phyloP scores from a whole-genome alignment of 192 early-diverging fungal species.

The Mortierella claussenii region DNA sequence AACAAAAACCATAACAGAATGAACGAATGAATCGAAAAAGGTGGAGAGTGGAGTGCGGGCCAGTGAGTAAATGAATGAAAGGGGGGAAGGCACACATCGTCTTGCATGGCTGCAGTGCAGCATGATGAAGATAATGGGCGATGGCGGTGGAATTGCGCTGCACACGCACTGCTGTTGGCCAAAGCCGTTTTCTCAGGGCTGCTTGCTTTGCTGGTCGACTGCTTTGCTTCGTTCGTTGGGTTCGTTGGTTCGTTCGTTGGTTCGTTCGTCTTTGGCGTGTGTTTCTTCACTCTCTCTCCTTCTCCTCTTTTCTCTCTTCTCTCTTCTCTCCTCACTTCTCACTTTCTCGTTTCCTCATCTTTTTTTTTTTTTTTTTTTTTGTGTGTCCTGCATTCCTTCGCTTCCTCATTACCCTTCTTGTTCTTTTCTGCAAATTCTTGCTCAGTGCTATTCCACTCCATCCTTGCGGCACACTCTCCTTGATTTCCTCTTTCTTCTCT shows the following conservation, averaged over 20 bases:
- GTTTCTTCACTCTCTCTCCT: background rate
- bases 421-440: slow-evolving; percentile 1
- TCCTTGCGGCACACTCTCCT: background rate
- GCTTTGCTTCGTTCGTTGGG: too few relatives aligned
- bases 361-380: background rate
- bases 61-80: too few relatives aligned
- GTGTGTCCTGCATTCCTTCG: slow-evolving; percentile 2
- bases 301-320: background rate
- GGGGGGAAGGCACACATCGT: too few relatives aligned
- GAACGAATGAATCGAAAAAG: too few relatives aligned
- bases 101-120: too few relatives aligned
- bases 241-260: background rate
- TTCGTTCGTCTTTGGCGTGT: background rate
- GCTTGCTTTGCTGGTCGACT: too few relatives aligned
- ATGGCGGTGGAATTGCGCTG: too few relatives aligned
- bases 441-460: background rate
- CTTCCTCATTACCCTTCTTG: slow-evolving; percentile 3
- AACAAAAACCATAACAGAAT: too few relatives aligned
- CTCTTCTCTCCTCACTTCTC: background rate
- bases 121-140: too few relatives aligned
- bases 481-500: background rate
- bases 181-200: slow-evolving; percentile 21
- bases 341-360: background rate
- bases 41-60: too few relatives aligned
- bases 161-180: too few relatives aligned